phyloP scores from a whole-genome alignment of 1,139 yeast genomes.

The Lodderomyces jiufengensis region DNA sequence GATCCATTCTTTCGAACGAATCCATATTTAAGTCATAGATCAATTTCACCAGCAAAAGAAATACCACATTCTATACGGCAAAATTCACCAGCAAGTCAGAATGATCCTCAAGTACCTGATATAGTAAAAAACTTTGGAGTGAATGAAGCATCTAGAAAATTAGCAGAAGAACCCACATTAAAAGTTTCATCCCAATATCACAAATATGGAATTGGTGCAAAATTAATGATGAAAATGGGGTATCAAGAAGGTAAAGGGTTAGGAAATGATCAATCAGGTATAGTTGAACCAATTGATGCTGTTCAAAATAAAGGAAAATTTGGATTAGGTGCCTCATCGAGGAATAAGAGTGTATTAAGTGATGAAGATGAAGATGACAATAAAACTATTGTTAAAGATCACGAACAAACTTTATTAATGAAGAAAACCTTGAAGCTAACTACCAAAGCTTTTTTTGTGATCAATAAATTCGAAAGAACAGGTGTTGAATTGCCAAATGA shows the following conservation, averaged over 20 bases:
- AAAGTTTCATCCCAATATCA: constrained; percentile 7
- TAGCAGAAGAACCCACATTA: neutral
- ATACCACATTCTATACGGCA: no score
- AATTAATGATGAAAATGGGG: constrained; percentile 80
- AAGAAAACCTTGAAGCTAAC: neutral
- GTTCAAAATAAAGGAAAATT: constrained; percentile 54
- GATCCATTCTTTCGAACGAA: no score
- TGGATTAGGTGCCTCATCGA: constrained; percentile 61
- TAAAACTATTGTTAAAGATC: constrained; percentile 17
- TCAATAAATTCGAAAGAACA: constrained; percentile 25
- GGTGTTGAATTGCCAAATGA: constrained; percentile 23
- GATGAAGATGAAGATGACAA: constrained; percentile 24
- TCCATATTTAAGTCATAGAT: no score
- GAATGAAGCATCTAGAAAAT: neutral
- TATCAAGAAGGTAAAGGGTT: constrained; percentile 79
- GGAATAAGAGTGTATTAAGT: constrained; percentile 12
- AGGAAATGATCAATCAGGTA: constrained; percentile 70
- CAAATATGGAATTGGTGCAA: constrained; percentile 83
- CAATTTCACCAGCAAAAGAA: no score
- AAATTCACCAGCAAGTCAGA: no score
- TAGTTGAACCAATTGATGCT: constrained; percentile 73
- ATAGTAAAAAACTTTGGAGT: no score
- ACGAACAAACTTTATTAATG: constrained; percentile 5
- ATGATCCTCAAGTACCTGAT: no score
- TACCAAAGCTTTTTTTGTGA: constrained; percentile 20